Evolutionary conservation across 2,329 filamentous ascomycete species (phyloP).

Genomic region (Mycosphaerelloides madeirae): DNA sequence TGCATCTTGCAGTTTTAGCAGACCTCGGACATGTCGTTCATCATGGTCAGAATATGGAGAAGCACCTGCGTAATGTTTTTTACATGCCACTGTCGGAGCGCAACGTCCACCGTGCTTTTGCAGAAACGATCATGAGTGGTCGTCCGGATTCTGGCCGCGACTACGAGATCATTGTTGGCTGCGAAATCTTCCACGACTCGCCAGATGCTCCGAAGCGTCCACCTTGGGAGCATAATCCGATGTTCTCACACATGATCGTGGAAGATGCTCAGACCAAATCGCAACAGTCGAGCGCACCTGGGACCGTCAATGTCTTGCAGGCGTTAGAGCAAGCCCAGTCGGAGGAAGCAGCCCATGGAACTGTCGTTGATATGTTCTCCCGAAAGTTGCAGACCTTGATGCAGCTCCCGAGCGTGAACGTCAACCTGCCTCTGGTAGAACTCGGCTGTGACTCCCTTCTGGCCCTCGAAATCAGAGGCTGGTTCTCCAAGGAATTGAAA

Average conservation of each 20-base stretch:
- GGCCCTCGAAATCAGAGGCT: conserved; percentile 41
- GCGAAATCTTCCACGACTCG: no score
- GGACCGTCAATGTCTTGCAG: no score
- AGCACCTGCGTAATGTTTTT: conserved; percentile 12
- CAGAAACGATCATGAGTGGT: conserved; percentile 52
- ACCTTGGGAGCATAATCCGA: no score
- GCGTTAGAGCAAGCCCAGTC: no score
- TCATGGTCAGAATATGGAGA: conserved; percentile 11
- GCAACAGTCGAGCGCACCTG: no score
- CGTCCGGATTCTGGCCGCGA: no score
- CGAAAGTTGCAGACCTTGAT: conserved; percentile 18
- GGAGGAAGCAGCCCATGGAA: no score
- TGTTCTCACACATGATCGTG: no score
- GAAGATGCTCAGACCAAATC: no score
- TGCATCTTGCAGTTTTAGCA: conserved; percentile 52
- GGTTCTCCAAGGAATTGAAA: conserved; percentile 45
- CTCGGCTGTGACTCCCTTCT: conserved; percentile 38
- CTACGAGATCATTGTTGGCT: no score
- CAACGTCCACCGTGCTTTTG: conserved; percentile 50
- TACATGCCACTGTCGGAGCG: conserved; percentile 41
- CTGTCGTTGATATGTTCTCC: no score
- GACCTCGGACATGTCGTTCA: conserved; percentile 38
- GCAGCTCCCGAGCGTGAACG: conserved; percentile 14
- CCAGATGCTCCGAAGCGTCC: no score
- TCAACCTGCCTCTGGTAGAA: conserved; percentile 23